Conservation (phyloP, 352 stramenopile species). For the Phytophthora boehmeriae region DNA sequence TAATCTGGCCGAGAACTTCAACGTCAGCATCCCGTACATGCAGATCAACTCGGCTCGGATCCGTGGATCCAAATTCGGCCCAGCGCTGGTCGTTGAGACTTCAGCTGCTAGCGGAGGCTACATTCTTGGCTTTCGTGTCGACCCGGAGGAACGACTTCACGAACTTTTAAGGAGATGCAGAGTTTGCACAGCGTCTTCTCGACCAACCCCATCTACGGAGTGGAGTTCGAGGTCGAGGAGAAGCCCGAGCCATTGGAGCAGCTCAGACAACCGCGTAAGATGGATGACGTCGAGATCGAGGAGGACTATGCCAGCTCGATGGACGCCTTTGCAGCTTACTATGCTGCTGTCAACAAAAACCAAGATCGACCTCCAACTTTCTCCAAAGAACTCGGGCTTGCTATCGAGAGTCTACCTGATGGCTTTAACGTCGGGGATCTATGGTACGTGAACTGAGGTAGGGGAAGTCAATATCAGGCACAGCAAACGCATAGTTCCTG, state of each 20-base stretch:
- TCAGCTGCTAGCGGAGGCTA: slow-evolving; percentile 82
- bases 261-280: slow-evolving; percentile 72
- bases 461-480: background rate
- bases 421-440: slow-evolving; percentile 73
- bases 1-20: slow-evolving; percentile 94
- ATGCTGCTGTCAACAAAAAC: slow-evolving; percentile 86
- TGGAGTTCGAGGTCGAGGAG: slow-evolving; percentile 87
- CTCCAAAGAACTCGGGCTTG: slow-evolving; percentile 82
- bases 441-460: slow-evolving; percentile 64
- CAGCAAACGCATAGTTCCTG: too few species aligned
- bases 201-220: slow-evolving; percentile 89
- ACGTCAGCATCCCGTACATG: slow-evolving; percentile 95
- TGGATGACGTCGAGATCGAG: slow-evolving; percentile 92
- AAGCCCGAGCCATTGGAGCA: slow-evolving; percentile 64
- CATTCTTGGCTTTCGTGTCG: slow-evolving; percentile 91
- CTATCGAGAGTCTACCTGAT: slow-evolving; percentile 84
- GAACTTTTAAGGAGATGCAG: slow-evolving; percentile 87
- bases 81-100: slow-evolving; percentile 91
- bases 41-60: slow-evolving; percentile 90
- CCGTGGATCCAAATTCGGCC: slow-evolving; percentile 91
- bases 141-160: slow-evolving; percentile 84
- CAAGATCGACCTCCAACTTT: slow-evolving; percentile 75
- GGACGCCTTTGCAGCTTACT: slow-evolving; percentile 91
- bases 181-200: slow-evolving; percentile 86
- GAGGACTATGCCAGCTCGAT: slow-evolving; percentile 85